Base-by-base conservation (phyloP, 495 filamentous ascomycete species). In the Halenospora varia region DNA sequence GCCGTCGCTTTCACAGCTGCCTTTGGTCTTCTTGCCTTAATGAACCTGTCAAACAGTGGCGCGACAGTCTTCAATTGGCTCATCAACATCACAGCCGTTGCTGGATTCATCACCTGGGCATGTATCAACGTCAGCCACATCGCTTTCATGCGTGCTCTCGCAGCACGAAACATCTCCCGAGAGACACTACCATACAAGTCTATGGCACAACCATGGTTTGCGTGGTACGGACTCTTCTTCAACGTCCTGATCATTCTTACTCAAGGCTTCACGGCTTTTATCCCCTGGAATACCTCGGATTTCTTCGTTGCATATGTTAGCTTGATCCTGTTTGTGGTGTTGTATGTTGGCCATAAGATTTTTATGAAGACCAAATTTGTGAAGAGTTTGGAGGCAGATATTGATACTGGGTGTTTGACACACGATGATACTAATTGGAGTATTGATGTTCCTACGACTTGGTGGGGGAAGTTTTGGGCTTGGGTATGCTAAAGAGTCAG, bases 21-120 rank as follows among this genome's bases (percentile, higher is more conserved):
- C 0, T 69, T 88, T 40, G 80, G 78, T 13, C 73, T 82, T 44
- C 73, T 89, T 20, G 81, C 84, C 2, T 88, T 83, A 77, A 77
- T 89, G 62, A 85, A 83, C 61, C 68, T 82, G 15, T 78, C 75
- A 15, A 76, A 76, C 23, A 79, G 77, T 42, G 71, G 71, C 15
- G 76, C 76, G 2, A 69, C 70, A 11, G 82, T 85, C 3, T 88
- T 88, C 65, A 69, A 66, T 29, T 89, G 85, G 85, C 81, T 85
- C 61, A 72, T 80, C 8, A 81, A 80, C 53, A 74, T 86, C 22
- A 77, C 73, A 45, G 78, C 80, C 9, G 73, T 84, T 22, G 78
- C 81, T n/a, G 76, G 73, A 35, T 71, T 87, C 52, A 79, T 88
- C 57, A 81, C 80, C 25, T 88, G 83, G 83, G 75, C 77, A 42